phyloP scores from a whole-genome alignment of 106 monocot species.

The Narthecium ossifragum region DNA sequence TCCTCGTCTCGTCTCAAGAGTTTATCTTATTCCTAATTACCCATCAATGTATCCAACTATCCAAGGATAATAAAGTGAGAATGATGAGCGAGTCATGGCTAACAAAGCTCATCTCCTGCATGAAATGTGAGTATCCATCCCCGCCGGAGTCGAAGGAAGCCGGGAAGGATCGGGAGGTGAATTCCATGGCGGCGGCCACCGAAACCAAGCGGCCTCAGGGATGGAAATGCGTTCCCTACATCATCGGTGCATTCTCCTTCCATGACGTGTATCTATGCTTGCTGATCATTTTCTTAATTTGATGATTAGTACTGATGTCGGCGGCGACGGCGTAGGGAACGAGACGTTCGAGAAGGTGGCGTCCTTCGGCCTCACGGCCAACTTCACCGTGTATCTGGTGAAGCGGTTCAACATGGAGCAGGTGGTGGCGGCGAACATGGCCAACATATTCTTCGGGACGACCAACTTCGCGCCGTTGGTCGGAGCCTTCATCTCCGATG shows the following conservation, averaged over 20 bases:
- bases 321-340: slow-evolving; percentile 14
- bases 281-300: neutral
- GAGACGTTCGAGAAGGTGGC: slow-evolving; percentile 50
- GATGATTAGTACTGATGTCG: neutral
- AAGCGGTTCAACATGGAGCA: slow-evolving; percentile 25
- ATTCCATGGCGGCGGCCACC: too few species aligned
- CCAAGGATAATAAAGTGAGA: too few species aligned
- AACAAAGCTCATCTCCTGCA: too few species aligned
- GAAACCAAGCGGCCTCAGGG: slow-evolving; percentile 7
- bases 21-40: too few species aligned
- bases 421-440: slow-evolving; percentile 20
- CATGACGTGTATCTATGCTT: neutral
- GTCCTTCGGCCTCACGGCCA: slow-evolving; percentile 32
- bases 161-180: too few species aligned
- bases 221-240: slow-evolving; percentile 32
- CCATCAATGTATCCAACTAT: too few species aligned
- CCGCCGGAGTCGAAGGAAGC: too few species aligned
- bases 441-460: slow-evolving; percentile 35
- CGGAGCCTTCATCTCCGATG: slow-evolving; percentile 49
- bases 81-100: too few species aligned
- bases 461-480: slow-evolving; percentile 38
- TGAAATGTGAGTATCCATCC: too few species aligned
- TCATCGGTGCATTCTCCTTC: too few species aligned
- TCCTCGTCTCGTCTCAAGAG: too few species aligned
- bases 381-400: slow-evolving; percentile 36